phyloP scores from a whole-genome alignment of 345 rosid species.

The Eucalyptus curtisii region DNA sequence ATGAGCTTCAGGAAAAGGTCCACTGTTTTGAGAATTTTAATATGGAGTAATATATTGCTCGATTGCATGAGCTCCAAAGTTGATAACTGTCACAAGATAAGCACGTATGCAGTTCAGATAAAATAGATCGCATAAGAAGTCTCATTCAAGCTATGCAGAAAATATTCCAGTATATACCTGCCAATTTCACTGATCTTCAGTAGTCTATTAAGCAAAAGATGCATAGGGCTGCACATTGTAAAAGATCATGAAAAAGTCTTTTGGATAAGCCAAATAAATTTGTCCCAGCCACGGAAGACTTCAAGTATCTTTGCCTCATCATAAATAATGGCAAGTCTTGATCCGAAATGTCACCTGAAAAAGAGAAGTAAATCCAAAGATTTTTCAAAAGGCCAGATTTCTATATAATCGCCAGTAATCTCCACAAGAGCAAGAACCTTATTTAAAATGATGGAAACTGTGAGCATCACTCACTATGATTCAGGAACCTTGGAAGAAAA shows the following conservation, averaged over 20 bases:
- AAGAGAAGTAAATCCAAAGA: not conserved
- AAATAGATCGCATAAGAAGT: not conserved
- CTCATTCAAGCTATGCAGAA: not conserved
- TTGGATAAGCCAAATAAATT: not conserved
- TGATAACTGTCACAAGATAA: not conserved
- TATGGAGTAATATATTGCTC: not conserved
- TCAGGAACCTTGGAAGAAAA: conserved; percentile 20
- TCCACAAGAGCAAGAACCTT: conserved; percentile 28
- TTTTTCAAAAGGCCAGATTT: not conserved
- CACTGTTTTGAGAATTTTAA: not conserved
- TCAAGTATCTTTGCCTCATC: not conserved
- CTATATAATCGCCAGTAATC: conserved; percentile 17
- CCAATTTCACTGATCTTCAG: not conserved
- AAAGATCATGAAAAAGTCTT: not conserved
- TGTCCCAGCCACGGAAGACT: not conserved
- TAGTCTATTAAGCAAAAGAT: not conserved
- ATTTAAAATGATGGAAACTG: conserved; percentile 26
- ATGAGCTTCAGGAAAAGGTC: not conserved
- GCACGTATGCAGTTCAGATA: not conserved
- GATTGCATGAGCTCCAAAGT: not conserved
- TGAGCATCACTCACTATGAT: conserved; percentile 29
- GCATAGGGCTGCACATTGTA: not conserved
- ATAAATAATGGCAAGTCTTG: not conserved
- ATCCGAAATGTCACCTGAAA: not conserved
- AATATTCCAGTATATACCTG: not conserved